These are phyloP conservation scores for Populus pruinosa DNA, from an alignment of 345 rosid genomes.

Conservation along the genomic window DNA sequence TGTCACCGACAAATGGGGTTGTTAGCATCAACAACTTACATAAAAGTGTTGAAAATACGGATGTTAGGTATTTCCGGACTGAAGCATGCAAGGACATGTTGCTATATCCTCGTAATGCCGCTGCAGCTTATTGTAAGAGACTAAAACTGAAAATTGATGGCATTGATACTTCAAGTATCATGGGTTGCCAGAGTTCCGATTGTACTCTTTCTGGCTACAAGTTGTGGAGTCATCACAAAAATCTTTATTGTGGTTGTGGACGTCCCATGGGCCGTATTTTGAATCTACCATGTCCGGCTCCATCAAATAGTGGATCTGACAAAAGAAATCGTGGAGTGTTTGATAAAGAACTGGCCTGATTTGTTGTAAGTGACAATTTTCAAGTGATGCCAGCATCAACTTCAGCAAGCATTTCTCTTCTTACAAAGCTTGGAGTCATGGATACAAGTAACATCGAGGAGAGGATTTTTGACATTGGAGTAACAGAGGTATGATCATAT, in stretches of 20 bases:
- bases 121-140: conserved; percentile 1
- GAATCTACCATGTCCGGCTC: not conserved
- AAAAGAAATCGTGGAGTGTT: conserved; percentile 10
- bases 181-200: not conserved
- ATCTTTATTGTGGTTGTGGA: conserved; percentile 12
- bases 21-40: conserved; percentile 14
- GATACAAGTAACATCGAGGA: conserved; percentile 10
- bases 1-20: not conserved
- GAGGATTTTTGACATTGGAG: not conserved
- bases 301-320: not conserved
- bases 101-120: conserved; percentile 9
- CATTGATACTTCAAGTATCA: not conserved
- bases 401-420: conserved; percentile 1
- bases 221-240: not conserved
- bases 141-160: conserved; percentile 17
- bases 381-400: conserved; percentile 10
- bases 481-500: conserved; percentile 8
- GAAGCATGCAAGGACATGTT: conserved; percentile 21
- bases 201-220: not conserved
- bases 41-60: conserved; percentile 9
- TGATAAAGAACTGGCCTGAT: conserved; percentile 4
- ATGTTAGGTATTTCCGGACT: not conserved
- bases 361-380: conserved; percentile 16
- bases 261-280: not conserved
- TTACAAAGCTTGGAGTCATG: conserved; percentile 11